phyloP scores from a whole-genome alignment of 1,284 basidiomycete species.

The Sporisorium graminicola region DNA sequence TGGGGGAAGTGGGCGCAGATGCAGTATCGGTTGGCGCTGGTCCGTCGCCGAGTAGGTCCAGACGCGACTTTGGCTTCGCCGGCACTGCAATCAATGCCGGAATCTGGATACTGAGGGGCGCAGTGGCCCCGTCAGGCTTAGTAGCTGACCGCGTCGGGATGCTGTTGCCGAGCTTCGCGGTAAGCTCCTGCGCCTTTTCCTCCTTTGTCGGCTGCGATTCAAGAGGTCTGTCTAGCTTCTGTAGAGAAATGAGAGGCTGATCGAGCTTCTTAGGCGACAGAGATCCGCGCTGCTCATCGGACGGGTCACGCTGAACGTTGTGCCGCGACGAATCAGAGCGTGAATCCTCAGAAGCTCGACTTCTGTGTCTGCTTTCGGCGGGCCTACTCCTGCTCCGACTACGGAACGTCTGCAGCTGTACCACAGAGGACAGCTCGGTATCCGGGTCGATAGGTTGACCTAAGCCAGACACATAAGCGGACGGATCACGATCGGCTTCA shows the following conservation, averaged over 20 bases:
- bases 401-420: slow-evolving; percentile 66
- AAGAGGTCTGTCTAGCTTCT: background rate
- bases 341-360: slow-evolving; percentile 7
- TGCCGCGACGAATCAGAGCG: slow-evolving; percentile 4
- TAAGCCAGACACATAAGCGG: slow-evolving; percentile 64
- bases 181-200: background rate
- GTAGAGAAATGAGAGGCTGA: background rate
- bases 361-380: slow-evolving; percentile 12
- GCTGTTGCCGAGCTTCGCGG: background rate
- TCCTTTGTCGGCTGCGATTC: slow-evolving; percentile 27
- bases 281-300: background rate
- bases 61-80: background rate
- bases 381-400: slow-evolving; percentile 56
- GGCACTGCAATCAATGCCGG: background rate
- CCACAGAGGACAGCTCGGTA: slow-evolving; percentile 63
- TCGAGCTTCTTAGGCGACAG: slow-evolving; percentile 23
- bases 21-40: slow-evolving; percentile 36
- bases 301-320: background rate
- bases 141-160: background rate
- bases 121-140: background rate
- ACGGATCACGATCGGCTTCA: slow-evolving; percentile 50
- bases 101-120: slow-evolving; percentile 18
- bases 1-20: slow-evolving; percentile 47
- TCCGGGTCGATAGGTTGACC: slow-evolving; percentile 67
- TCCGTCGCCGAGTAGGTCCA: slow-evolving; percentile 16